Percentiles rank a stretch among this genome's conserved stretches.
Evolutionary conservation across 345 rosid species (phyloP).

Genomic region (Linum lewisii): DNA sequence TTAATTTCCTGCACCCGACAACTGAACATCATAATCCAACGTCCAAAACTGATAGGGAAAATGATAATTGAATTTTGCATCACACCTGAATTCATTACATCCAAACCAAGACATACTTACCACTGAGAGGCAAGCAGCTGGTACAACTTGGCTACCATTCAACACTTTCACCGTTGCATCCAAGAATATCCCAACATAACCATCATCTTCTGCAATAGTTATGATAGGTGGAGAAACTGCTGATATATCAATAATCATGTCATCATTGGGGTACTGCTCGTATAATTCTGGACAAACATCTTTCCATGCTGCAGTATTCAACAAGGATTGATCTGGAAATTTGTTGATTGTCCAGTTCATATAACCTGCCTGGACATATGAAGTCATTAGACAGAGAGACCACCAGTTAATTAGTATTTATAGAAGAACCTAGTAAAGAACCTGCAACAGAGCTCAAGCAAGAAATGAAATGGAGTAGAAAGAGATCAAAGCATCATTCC

Average conservation of each 20-base stretch:
- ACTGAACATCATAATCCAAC: not conserved
- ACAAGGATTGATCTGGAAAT: conserved; percentile 35
- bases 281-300: conserved; percentile 50
- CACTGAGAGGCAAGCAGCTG: conserved; percentile 53
- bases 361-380: conserved; percentile 41
- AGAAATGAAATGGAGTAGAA: no score
- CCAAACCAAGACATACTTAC: conserved; percentile 25
- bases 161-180: conserved; percentile 45
- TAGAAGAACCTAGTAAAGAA: no score
- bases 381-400: not conserved
- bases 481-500: no score
- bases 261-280: conserved; percentile 41
- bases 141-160: conserved; percentile 33
- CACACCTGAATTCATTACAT: not conserved
- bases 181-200: conserved; percentile 29
- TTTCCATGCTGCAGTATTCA: conserved; percentile 67
- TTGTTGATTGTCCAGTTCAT: conserved; percentile 44
- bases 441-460: no score
- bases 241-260: conserved; percentile 41
- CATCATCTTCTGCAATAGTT: conserved; percentile 25
- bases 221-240: conserved; percentile 47
- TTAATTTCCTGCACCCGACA: conserved; percentile 32
- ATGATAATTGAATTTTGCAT: not conserved
- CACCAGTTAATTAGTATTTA: conserved; percentile 11
- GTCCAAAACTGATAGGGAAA: not conserved